These are phyloP conservation scores for Hordeum pubiflorum DNA, from an alignment of 202 grass and related monocot species.

Conservation along the genomic window DNA sequence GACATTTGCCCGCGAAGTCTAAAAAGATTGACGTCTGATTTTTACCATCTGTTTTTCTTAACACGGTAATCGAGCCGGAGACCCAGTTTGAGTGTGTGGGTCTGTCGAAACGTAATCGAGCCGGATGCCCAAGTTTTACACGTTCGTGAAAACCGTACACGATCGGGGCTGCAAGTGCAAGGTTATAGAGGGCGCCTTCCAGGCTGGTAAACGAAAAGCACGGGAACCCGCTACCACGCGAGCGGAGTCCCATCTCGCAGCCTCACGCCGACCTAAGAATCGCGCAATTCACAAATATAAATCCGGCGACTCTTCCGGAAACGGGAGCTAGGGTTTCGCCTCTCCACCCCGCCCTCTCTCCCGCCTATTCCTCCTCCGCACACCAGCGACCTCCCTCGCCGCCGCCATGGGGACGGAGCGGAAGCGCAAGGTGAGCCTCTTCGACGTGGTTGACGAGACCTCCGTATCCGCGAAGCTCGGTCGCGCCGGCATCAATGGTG, in stretches of 20 bases:
- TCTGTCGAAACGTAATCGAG: no score
- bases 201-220: neutral
- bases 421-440: conserved; percentile 94
- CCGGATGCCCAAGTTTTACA: no score
- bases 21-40: no score
- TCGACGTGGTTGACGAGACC: conserved; percentile 73
- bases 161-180: neutral
- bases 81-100: no score
- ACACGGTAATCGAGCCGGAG: no score
- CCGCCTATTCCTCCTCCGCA: neutral
- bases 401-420: conserved; percentile 57
- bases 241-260: neutral
- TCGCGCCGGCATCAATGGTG: conserved; percentile 42
- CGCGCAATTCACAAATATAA: conserved; percentile 35
- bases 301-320: conserved; percentile 22
- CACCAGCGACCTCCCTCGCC: neutral
- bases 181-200: neutral
- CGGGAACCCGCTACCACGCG: conserved; percentile 1
- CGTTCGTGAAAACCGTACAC: neutral
- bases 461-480: conserved; percentile 58
- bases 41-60: no score
- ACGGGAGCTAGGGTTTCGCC: conserved; percentile 47
- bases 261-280: neutral
- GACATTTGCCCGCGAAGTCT: no score
- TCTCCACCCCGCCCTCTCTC: neutral